Evolutionary conservation across 2,329 filamentous ascomycete species (phyloP), one percentile per base, ranked within the genome.

Genomic region (Scorias spongiosa): DNA sequence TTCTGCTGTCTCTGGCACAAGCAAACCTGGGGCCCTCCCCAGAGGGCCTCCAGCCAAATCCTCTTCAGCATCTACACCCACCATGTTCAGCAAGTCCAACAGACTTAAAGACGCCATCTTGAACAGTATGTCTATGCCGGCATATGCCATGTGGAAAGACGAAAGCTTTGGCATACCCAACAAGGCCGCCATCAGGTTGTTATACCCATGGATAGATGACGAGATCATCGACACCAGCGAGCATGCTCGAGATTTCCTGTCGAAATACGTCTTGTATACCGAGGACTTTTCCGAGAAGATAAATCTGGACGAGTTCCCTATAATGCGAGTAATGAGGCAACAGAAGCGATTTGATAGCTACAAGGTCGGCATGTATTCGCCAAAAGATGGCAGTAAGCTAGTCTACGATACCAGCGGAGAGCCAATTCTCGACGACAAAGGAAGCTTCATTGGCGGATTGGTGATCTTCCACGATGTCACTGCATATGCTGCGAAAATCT

Each of bases 71-170:
- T 71, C 70, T 44, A 69, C 75, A 2, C 77, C 80, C 0, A 81
- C 81, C 0, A 67, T 81, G 10, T 69, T 86, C 18, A 78, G 84
- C 53, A 89, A 87, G 57, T 75, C 84, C 44, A 76, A 75, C 7
- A 68, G 79, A 42, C 76, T 89, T 66, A 88, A 87, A 59, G 82
- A 88, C 56, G 81, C 82, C 1, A 69, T 88, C 15, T 65, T 89
- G 6, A 81, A 86, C 55, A 83, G 78, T 34, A 83, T 84, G 20
- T 74, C 77, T 48, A 78, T 84, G 56, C 83, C 84, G 0, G 80
- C 85, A 17, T 66, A 87, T 39, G 80, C 81, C 18, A 83, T 87
- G 77, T 88, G 84, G 84, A 81, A 80, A 55, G 84, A 89, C 50
- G 76, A 81, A 43, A 81, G 75, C 40, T 77, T 86, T 40, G 78